Base-by-base conservation (phyloP, 129 eudicot genomes). In the Gnaphalium uliginosum region DNA sequence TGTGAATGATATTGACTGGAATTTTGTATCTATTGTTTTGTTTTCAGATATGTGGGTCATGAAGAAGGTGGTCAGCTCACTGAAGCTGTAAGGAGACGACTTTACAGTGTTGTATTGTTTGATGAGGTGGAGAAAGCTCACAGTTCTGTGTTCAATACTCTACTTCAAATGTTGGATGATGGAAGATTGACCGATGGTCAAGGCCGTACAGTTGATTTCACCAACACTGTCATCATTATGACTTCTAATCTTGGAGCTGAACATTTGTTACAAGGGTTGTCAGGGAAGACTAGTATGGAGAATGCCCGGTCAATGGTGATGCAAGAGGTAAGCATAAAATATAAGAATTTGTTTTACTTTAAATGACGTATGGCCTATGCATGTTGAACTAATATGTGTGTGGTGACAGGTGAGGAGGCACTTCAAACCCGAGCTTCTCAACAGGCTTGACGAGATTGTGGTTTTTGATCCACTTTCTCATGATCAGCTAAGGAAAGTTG, bases 21-120 rank as follows among this genome's bases (percentile, higher is more conserved):
- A 18, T 4, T 0, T 33, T 53, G 51, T 5, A 7, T 30, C 1
- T 39, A 15, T 50, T 64, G 0, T 23, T 8, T 39, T 0, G 46
- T 75, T 9, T 61, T 53, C 67, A 90, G 96, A 5, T 90, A 93
- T 77, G 96, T 93, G 43, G 98, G 98, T 51, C 96, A 93, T 61
- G 98, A 93, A 57, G 96, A 93, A 90, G 98, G 96, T 51, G 98
- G 98, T 39, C 98, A 93, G 74, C 89, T 93, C 2, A 93, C 97
- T 5, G 98, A 93, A 81, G 93, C 96, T 50, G 96, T 93, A 67
- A 93, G 96, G 79, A 81, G 98, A 76, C 70, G 96, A 18, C 96
- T 92, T 22, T 93, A 93, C 25, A 88, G 96, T 61, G 96, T 93
- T 24, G 83, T 93, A 7, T 76, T 93, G 24, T 93, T 93, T 32